phyloP scores from a whole-genome alignment of 306 rosid species.

The Clitoria ternatea region DNA sequence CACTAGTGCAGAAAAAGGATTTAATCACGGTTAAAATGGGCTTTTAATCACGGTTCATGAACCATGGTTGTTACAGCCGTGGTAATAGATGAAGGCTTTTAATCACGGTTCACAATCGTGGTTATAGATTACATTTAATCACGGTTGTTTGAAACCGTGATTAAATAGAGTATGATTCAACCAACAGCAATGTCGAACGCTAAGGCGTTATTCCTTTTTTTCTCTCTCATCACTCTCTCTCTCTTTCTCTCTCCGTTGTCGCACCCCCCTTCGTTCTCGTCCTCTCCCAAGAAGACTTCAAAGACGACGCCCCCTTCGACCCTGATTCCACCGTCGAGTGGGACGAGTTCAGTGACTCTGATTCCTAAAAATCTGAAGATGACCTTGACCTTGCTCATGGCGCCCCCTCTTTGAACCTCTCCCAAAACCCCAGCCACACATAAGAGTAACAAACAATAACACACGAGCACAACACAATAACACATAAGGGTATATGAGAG shows the following conservation, averaged over 20 bases:
- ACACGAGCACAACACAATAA: too few species aligned
- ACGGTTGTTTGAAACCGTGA: too few species aligned
- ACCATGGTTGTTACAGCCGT: too few species aligned
- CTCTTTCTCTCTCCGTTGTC: constrained; percentile 41
- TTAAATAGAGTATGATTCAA: too few species aligned
- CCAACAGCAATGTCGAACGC: not conserved
- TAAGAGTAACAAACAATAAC: too few species aligned
- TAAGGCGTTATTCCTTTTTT: not conserved
- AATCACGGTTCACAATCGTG: too few species aligned
- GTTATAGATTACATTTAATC: too few species aligned
- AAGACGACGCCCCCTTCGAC: constrained; percentile 54
- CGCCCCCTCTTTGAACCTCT: constrained; percentile 79
- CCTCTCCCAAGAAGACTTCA: constrained; percentile 77
- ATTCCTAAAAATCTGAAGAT: constrained; percentile 54
- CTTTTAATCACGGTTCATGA: too few species aligned
- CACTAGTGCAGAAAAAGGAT: too few species aligned
- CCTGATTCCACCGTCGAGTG: constrained; percentile 67
- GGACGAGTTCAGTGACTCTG: constrained; percentile 89
- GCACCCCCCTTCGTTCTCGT: constrained; percentile 71
- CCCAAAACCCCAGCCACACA: constrained; percentile 5
- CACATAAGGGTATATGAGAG: too few species aligned
- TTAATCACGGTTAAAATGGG: too few species aligned
- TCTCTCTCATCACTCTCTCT: constrained; percentile 36
- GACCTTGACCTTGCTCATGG: constrained; percentile 93
- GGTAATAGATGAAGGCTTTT: too few species aligned